Base-by-base conservation (phyloP, 2,329 filamentous ascomycete species). In the Ampelomyces quisqualis region DNA sequence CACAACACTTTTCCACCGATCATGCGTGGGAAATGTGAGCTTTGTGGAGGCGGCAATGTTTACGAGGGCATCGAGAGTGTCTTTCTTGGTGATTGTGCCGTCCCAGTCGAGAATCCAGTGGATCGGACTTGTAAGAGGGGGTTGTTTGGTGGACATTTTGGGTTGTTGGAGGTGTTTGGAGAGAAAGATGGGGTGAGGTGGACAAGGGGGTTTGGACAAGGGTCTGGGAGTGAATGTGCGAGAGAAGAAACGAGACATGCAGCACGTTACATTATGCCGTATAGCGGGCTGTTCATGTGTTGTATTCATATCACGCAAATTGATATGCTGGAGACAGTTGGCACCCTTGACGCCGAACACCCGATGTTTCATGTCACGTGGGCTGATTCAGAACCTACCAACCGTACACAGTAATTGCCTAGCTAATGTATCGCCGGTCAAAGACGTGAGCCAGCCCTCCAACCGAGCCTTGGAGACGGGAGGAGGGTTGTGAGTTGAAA, bases 61-160 rank as follows among this genome's bases (percentile, higher is more conserved):
- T 27, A 67, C 70, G 7, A 76, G 62, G 10, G 70, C 40, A n/a
- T 67, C 52, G 34, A 76, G 65, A 0, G 73, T 75, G 48, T 77
- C 74, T 15, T 62, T 62, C 27, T 55, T 50, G 9, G 73, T 75
- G 19, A 75, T 53, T 0, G 73, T 76, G 39, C 72, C 72, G 48
- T 77, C 74, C 64, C 69, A 76, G 55, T 77, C 74, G 10, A 76
- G 55, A 6, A 75, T 48, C 51, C 70, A 62, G 30, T 68, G 63
- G 10, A 70, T 52, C 13, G 55, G 51, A 4, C 31, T 10, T 29
- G 13, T 37, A 26, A 23, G 44, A 8, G 34, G 21, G 8, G 36
- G 8, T 11, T 21, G 28, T 26, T 37, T 42, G 19, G 45, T 29
- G 15, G 50, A 43, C 56, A 55, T 58, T 34, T 43, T 47, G 11